Evolutionary conservation across 768 basidiomycete genomes (phyloP), one percentile per base, ranked within the genome.

Genomic region (Cystobasidium tubakii): DNA sequence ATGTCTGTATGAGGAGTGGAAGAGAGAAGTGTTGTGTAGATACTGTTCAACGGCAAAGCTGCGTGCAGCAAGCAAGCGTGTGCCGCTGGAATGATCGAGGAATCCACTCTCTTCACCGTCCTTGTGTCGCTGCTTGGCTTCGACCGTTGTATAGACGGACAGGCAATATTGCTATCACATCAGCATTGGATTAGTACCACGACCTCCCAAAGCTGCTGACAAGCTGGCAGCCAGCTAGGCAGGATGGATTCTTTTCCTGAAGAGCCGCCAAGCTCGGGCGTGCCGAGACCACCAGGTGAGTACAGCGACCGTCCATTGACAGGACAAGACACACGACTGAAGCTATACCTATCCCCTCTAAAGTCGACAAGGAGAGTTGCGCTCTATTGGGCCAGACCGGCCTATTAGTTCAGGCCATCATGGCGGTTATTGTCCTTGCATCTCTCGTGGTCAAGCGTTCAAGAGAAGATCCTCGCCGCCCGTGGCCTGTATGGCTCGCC

Each of bases 401-500:
- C 10, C 81, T 85, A 77, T 82, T 88, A 67, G 89, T 92, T 23
- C 91, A 97, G 82, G 89, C 80, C 1, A 84, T 91, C 25, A 88
- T 98, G 88, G 95, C 92, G n/a, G 81, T 92, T 21, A 82, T 97
- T 34, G 93, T 95, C n/a, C 85, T 97, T 36, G 84, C 88, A 21
- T 92, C 91, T 1, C 84, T 97, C 60, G 85, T 97, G 3, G 88
- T 88, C 79, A 98, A 98, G 80, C 85, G 95, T 72, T 90, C 94
- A 72, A 84, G 90, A 77, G 95, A 98, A 82, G 84, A 85, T 31
- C 88, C 88, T 19, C 91, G 88, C 80, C 86, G 95, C 33, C 90
- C 88, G 23, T 98, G 95, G 95, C 84, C 85, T 77, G 95, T 96
- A 82, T 98, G 95, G 92, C 89, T 77, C 73, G 86, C 76, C 1